Conservation (phyloP, 257 asterid genomes). For the Perilla frutescens region DNA sequence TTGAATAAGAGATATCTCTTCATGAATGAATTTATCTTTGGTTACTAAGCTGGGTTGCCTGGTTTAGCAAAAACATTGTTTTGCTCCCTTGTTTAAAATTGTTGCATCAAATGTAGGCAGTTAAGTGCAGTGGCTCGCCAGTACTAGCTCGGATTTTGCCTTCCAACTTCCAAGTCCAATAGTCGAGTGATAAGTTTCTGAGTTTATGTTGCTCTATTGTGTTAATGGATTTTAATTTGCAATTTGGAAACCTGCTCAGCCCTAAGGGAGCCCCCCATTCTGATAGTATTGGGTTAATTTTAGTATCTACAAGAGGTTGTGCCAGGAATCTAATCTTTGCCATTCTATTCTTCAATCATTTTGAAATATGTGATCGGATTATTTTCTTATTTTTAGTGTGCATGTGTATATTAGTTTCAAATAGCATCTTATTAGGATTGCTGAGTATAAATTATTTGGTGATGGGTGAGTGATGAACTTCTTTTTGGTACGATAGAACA, state of each 20-base stretch:
- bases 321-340: neutral
- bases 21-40: neutral
- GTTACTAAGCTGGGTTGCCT: neutral
- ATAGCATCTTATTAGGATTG: neutral
- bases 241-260: neutral
- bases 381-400: neutral
- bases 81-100: neutral
- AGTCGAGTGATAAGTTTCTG: no score
- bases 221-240: neutral
- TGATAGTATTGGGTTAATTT: neutral
- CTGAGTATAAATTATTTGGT: conserved; percentile 1
- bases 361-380: neutral
- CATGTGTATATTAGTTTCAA: neutral
- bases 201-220: neutral
- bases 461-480: neutral
- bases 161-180: neutral
- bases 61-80: neutral
- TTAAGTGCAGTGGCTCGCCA: neutral
- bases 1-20: neutral
- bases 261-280: neutral
- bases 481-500: neutral
- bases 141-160: neutral
- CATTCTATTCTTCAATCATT: neutral
- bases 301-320: neutral
- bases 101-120: neutral